Base-by-base conservation (phyloP, 352 stramenopile species). In the Globisporangium iwayamae region DNA sequence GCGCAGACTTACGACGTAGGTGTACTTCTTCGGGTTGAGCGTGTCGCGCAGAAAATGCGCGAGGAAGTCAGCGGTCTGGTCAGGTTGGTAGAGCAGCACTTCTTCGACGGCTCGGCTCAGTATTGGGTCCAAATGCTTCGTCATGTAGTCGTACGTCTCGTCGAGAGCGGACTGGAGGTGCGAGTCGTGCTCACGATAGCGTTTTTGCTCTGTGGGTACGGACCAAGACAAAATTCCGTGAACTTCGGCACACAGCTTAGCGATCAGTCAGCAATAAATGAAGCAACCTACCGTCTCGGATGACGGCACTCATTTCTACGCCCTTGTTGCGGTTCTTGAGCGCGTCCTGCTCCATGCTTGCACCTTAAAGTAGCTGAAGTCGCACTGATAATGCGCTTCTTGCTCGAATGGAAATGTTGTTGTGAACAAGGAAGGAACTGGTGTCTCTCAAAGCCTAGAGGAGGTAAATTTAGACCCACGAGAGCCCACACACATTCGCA, bases 11-110 rank as follows among this genome's bases (percentile, higher is more conserved):
- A 91, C 79, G 46, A 87, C 69, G 20, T 86, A 90, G 57, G 85
- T 88, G 73, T 88, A 91, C 50, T 88, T 90, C 55, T 81, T 86
- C 28, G 82, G 58, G 54, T 91, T 81, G 56, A 94, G 71, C 53
- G 80, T 89, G 16, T 78, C 81, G 41, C 76, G 74, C 22, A 94
- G 73, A 43, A 78, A 76, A 36, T 89, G 75, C 2, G 83, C 79
- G 11, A 93, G 67, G 51, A 90, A 92, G 55, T 90, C 79, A 25
- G 83, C 78, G 13, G 74, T 78, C 43, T 90, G 85, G 53, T 93
- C 85, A 3, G 85, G 83, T 43, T 91, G 81, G 63, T 91, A 89
- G 18, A 92, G 71, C 55, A 93, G 60, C 18, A 85, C 78, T 41
- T 89, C 67, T 62, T 93, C 85, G 9, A 93, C 76, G 4, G 79